Base-by-base conservation (phyloP, 2,329 filamentous ascomycete species). In the Aspergillus nomiae region DNA sequence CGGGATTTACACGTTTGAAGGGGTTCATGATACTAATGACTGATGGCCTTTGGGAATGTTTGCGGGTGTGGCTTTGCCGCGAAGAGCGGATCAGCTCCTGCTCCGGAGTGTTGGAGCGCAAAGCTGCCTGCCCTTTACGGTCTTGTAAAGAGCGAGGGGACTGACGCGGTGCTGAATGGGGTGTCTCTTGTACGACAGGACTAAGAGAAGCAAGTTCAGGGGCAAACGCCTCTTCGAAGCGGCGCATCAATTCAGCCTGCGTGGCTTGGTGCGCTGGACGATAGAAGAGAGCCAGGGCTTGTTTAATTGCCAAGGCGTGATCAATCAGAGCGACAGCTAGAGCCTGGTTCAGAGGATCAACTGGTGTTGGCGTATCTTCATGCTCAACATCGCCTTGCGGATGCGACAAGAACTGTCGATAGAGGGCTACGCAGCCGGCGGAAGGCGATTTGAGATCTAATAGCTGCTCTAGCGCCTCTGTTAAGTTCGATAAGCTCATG, bases 271-370 rank as follows among this genome's bases (percentile, higher is more conserved):
- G 77, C 80, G 84, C 76, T 82, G 87, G 76, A 78, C 85, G 80
- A 63, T 85, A 84, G 76, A 92, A 92, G 69, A 89, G 84, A 4
- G 83, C 83, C 66, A 98, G 78, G 71, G 92, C 94, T 67, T 92
- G 89, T 80, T 94, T 93, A 70, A 98, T 88, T 76, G 92, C 89
- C 63, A 96, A 86, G 3, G 92, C 92, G 76, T 98, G 94, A 72
- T 98, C 95, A 48, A 96, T 86, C 34, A 98, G 84, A 0, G 92
- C 91, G 75, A 94, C 91, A 72, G 90, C 90, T 67, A 98, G 88
- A 1, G 93, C 92, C 56, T 87, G 92, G 67, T 96, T 90, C 70
- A 93, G 84, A 2, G 82, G 81, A 67, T 85, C 83, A 30, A 81
- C 71, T 12, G 76, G 74, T 36, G 76, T 75, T 0, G 86, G 82